A percentile compares a stretch with the other conserved stretches of the same genome.
Evolutionary conservation across 2,329 filamentous ascomycete genomes (phyloP).

Genomic region (Thelonectria rubi): DNA sequence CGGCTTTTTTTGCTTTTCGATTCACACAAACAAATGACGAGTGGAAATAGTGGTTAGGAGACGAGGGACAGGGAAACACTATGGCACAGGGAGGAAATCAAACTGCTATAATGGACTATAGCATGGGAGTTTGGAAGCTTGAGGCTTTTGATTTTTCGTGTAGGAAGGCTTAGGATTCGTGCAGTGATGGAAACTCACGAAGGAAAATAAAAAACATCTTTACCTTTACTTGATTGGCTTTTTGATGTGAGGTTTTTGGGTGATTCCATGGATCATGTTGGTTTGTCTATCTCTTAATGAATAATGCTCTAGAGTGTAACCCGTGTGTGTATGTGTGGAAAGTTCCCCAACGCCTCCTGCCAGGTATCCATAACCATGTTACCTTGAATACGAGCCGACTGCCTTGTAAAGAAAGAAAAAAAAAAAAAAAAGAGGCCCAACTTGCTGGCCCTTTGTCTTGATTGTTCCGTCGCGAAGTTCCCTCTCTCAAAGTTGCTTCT

Average conservation of each 20-base stretch:
- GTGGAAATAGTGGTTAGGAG: conserved; percentile 30
- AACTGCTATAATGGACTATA: conserved; percentile 36
- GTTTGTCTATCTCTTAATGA: background rate
- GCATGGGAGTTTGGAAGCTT: conserved; percentile 39
- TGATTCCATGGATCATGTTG: background rate
- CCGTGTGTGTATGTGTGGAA: background rate
- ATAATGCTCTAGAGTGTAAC: background rate
- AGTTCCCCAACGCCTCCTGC: background rate
- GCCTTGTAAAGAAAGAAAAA: background rate
- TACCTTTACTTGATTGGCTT: background rate
- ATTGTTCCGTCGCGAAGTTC: no score
- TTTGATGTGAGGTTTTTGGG: background rate
- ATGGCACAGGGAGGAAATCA: conserved; percentile 26
- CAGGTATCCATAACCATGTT: background rate
- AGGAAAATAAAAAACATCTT: conserved; percentile 30
- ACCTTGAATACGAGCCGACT: background rate
- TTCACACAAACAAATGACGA: conserved; percentile 23
- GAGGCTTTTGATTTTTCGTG: conserved; percentile 21
- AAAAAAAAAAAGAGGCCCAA: background rate
- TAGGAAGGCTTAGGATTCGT: conserved; percentile 19
- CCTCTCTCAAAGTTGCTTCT: conserved; percentile 45
- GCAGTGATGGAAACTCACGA: conserved; percentile 17
- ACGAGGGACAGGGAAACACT: conserved; percentile 26
- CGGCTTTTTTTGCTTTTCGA: conserved; percentile 13
- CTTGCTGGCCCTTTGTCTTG: background rate